These are phyloP conservation scores for Ampelomyces quisqualis DNA, from an alignment of 2,329 filamentous ascomycete species.

Conservation along the genomic window DNA sequence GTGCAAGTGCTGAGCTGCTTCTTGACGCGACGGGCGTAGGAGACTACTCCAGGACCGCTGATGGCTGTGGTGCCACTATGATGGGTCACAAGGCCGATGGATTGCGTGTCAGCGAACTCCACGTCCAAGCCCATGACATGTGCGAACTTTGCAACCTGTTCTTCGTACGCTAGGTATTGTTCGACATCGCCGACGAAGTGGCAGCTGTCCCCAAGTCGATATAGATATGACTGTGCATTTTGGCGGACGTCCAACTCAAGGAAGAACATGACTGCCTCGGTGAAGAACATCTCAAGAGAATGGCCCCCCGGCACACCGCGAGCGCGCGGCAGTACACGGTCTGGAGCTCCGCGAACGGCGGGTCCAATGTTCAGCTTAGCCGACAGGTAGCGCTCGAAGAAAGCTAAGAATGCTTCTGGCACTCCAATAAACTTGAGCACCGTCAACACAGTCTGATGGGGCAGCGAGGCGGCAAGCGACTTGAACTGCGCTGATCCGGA, in stretches of 20 bases:
- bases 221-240: slow-evolving; percentile 21
- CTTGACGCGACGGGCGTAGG: slow-evolving; percentile 21
- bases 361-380: slow-evolving; percentile 29
- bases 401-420: slow-evolving; percentile 56
- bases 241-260: slow-evolving; percentile 26
- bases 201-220: slow-evolving; percentile 25
- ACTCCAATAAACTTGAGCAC: slow-evolving; percentile 62
- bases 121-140: slow-evolving; percentile 18
- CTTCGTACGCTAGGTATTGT: slow-evolving; percentile 6
- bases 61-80: slow-evolving; percentile 5
- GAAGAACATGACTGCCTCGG: slow-evolving; percentile 32
- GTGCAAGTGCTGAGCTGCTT: slow-evolving; percentile 22
- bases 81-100: slow-evolving; percentile 20
- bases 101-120: neutral
- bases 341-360: slow-evolving; percentile 18
- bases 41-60: slow-evolving; percentile 14
- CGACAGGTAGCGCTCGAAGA: slow-evolving; percentile 57
- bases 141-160: slow-evolving; percentile 17
- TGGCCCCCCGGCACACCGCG: slow-evolving; percentile 27
- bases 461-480: slow-evolving; percentile 59
- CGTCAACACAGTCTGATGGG: slow-evolving; percentile 60
- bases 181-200: slow-evolving; percentile 26
- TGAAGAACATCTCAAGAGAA: slow-evolving; percentile 26
- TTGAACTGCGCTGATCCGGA: slow-evolving; percentile 32
- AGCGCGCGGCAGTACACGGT: slow-evolving; percentile 18